Percentiles rank a stretch among this genome's conserved stretches.
These are phyloP conservation scores for Calophaca sinica DNA, from an alignment of 306 rosid genomes.

Conservation along the genomic window DNA sequence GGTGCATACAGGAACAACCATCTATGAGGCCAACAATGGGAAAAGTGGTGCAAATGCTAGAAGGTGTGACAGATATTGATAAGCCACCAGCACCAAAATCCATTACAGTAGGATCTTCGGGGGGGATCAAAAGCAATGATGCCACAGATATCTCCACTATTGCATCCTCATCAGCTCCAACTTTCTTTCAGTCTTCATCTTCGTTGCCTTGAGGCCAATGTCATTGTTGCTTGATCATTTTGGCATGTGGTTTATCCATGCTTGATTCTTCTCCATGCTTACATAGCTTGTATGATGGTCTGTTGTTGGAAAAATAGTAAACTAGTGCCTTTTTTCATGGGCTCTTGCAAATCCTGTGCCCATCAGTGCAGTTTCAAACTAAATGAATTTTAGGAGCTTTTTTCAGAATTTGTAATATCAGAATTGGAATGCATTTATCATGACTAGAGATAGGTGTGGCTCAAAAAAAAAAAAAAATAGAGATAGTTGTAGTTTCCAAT, in stretches of 20 bases:
- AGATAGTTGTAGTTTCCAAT: neutral
- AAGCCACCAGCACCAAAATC: slow-evolving; percentile 69
- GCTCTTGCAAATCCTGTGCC: too few relatives aligned
- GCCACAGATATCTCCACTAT: slow-evolving; percentile 48
- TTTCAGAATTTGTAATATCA: too few relatives aligned
- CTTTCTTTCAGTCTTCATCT: slow-evolving; percentile 58
- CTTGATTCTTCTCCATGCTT: too few relatives aligned
- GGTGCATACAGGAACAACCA: slow-evolving; percentile 92
- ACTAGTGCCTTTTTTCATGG: too few relatives aligned
- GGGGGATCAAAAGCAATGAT: slow-evolving; percentile 50
- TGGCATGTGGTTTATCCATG: too few relatives aligned
- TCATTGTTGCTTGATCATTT: too few relatives aligned
- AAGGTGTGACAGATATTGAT: slow-evolving; percentile 73
- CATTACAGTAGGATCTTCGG: slow-evolving; percentile 37
- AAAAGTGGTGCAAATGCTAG: slow-evolving; percentile 82
- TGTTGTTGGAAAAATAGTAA: too few relatives aligned
- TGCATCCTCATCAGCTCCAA: slow-evolving; percentile 51
- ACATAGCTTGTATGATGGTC: too few relatives aligned
- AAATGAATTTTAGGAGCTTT: too few relatives aligned
- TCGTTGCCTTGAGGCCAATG: slow-evolving; percentile 43
- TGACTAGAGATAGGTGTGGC: too few relatives aligned
- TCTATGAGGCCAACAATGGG: slow-evolving; percentile 79
- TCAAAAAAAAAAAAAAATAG: neutral
- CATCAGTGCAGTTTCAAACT: too few relatives aligned
- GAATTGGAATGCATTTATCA: neutral